Evolutionary conservation across 768 basidiomycete genomes (phyloP).

Genomic region (Macrolepiota fuliginosa): DNA sequence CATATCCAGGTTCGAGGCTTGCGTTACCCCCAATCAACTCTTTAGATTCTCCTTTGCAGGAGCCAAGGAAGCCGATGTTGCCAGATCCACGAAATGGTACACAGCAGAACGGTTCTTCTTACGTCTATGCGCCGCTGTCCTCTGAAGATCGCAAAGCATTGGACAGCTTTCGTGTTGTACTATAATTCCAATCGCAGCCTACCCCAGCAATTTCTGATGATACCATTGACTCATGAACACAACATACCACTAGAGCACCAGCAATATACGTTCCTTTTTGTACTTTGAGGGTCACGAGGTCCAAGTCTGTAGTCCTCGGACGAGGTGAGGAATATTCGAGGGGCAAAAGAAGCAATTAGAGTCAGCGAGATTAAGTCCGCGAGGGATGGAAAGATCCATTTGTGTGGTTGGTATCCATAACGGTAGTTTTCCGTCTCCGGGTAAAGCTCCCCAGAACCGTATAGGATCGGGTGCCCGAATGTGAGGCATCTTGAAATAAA

Average conservation of each 20-base stretch:
- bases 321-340: slow-evolving; percentile 14
- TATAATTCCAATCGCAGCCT: slow-evolving; percentile 3
- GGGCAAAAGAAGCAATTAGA: slow-evolving; percentile 29
- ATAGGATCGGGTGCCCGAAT: neutral
- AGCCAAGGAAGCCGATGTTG: neutral
- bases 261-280: slow-evolving; percentile 15
- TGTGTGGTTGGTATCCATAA: neutral
- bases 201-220: neutral
- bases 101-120: slow-evolving; percentile 8
- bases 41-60: slow-evolving; percentile 5
- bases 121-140: slow-evolving; percentile 40
- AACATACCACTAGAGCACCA: slow-evolving; percentile 3
- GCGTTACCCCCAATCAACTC: slow-evolving; percentile 8
- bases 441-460: neutral
- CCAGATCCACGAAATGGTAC: slow-evolving; percentile 1
- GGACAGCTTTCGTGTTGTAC: slow-evolving; percentile 49
- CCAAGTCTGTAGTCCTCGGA: neutral
- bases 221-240: neutral
- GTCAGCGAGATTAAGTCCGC: slow-evolving; percentile 26
- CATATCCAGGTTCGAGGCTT: slow-evolving; percentile 3
- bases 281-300: slow-evolving; percentile 1
- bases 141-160: slow-evolving; percentile 60
- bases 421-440: neutral
- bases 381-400: neutral
- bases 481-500: neutral